Base-by-base conservation (phyloP, 805 yeast species). In the Suhomyces sp. region DNA sequence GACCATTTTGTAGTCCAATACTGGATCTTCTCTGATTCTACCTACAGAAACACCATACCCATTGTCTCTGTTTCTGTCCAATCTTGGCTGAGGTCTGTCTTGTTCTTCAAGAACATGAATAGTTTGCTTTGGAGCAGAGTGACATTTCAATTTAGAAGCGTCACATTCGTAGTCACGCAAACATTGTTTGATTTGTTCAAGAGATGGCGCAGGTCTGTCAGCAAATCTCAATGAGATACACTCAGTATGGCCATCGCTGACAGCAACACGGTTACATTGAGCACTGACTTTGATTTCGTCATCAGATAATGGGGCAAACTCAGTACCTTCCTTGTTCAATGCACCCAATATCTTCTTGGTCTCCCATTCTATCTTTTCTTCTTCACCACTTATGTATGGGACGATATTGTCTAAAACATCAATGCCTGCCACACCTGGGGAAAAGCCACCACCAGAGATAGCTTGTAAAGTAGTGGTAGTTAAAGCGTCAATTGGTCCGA, bases 281-380 rank as follows among this genome's bases (percentile, higher is more conserved):
- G 99, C 99, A 55, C 96, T 86, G 41, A 94, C 96, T 64, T 79
- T 85, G 68, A 93, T 75, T 62, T 89, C 90, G 29, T 84, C 84
- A 47, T 83, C 85, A 4, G 83, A 69, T 52, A 88, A 73, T 35
- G 83, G 72, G 13, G 77, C 76, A 58, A 89, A 82, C 20, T 81
- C 82, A 44, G 72, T 69, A 43, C 83, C 84, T 35, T 72, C 79
- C 0, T 63, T 63, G 49, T 83, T 78, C 35, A 85, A 62, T 49
- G 76, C 66, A 57, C 97, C 97, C 63, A 94, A 79, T 58, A 94
- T 94, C 77, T 94, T 94, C 67, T 89, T 88, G 50, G 98, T 91
- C 77, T 94, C 99, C 96, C 96, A 91, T 74, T 94, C 99, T 62
- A 94, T 89, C 76, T 94, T 94, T 61, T 94, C 99, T 75, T 94